Conservation (phyloP, 2,329 filamentous ascomycete species). For the Corniculantispora saksenae region DNA sequence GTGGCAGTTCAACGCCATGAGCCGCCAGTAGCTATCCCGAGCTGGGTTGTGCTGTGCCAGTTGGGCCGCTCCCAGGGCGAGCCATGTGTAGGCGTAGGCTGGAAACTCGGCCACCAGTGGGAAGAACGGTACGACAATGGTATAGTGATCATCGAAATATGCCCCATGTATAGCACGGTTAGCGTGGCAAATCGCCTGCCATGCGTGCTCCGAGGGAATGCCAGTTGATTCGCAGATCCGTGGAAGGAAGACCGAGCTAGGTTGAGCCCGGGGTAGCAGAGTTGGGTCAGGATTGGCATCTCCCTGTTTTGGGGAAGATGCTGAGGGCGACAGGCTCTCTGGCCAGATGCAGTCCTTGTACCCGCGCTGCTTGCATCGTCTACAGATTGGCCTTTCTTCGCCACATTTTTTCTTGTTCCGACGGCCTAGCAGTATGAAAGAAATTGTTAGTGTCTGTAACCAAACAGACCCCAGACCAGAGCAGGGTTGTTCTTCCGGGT, state of each 20-base stretch:
- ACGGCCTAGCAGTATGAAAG: neutral
- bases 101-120: neutral
- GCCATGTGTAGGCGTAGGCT: neutral
- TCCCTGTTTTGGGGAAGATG: neutral
- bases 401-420: constrained; percentile 1
- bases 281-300: too few relatives aligned
- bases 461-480: neutral
- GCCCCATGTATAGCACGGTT: neutral
- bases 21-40: neutral
- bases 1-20: neutral
- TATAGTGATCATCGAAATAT: constrained; percentile 6
- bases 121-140: neutral
- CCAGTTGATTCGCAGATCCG: neutral
- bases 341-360: neutral
- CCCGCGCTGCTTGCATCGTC: neutral
- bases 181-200: neutral
- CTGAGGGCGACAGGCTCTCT: neutral
- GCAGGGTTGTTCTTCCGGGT: neutral
- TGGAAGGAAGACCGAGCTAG: neutral
- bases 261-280: neutral
- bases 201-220: neutral
- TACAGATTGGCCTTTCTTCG: neutral
- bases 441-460: neutral
- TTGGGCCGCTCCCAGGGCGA: neutral
- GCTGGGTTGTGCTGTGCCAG: neutral